phyloP scores from a whole-genome alignment of 2,329 filamentous ascomycete genomes.

The Sphaerulina vaccinii region DNA sequence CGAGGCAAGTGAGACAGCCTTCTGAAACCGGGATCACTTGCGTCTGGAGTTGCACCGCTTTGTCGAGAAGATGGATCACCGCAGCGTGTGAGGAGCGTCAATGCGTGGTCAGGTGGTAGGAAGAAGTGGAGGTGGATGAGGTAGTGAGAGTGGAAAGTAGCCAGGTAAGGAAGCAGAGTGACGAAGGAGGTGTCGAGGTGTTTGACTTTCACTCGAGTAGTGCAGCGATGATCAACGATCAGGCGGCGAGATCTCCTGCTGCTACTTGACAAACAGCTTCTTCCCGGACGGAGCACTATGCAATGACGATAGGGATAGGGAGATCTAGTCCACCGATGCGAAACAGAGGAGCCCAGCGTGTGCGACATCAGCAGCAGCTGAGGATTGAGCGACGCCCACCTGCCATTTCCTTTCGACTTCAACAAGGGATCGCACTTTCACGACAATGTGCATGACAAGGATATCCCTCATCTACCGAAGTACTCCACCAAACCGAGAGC shows the following conservation, averaged over 20 bases:
- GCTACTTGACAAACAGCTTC: background rate
- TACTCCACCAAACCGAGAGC: background rate
- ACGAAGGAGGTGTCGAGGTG: too few relatives aligned
- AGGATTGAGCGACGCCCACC: background rate
- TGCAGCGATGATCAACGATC: too few relatives aligned
- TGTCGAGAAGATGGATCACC: background rate
- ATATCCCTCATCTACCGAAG: background rate
- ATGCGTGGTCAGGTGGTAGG: too few relatives aligned
- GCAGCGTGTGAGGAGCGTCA: too few relatives aligned
- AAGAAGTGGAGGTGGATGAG: background rate
- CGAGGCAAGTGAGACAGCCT: conserved; percentile 14
- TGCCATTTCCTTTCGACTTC: too few relatives aligned
- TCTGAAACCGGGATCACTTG: conserved; percentile 9
- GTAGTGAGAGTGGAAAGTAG: background rate
- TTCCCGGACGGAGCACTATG: too few relatives aligned
- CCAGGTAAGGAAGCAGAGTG: background rate
- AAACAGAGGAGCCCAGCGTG: background rate
- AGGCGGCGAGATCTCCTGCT: background rate
- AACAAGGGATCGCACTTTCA: too few relatives aligned
- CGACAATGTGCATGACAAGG: too few relatives aligned
- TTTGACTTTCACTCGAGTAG: too few relatives aligned
- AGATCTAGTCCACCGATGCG: background rate
- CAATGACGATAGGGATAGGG: too few relatives aligned
- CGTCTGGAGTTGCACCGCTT: conserved; percentile 13
- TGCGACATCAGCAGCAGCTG: background rate